Evolutionary conservation across 2,329 filamentous ascomycete species (phyloP).

Genomic region (Bisporella sp.): DNA sequence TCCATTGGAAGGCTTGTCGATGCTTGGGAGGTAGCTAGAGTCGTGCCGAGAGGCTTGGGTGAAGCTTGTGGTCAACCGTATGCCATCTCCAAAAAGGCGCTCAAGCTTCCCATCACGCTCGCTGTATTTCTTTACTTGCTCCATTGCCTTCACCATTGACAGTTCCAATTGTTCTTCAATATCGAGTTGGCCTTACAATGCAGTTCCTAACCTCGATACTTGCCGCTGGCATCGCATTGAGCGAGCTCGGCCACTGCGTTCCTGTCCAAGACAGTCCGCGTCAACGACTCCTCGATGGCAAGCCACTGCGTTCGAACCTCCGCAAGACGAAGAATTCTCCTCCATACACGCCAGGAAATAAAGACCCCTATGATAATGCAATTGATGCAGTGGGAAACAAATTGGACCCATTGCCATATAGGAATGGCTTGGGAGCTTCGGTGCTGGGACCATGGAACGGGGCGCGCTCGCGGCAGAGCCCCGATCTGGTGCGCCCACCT

Average conservation of each 20-base stretch:
- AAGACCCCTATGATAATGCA: slow-evolving; percentile 55
- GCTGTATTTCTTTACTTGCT: neutral
- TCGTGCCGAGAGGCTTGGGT: neutral
- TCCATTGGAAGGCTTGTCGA: neutral
- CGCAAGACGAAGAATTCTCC: slow-evolving; percentile 10
- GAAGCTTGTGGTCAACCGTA: no score
- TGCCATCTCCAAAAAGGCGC: no score
- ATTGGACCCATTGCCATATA: slow-evolving; percentile 58
- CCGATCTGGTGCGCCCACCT: slow-evolving; percentile 64
- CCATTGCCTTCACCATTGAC: neutral
- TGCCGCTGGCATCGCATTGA: slow-evolving; percentile 14
- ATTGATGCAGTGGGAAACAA: slow-evolving; percentile 53
- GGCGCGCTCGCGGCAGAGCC: slow-evolving; percentile 62
- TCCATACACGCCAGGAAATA: slow-evolving; percentile 53
- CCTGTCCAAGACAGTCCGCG: slow-evolving; percentile 43
- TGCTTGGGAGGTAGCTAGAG: neutral
- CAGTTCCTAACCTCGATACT: slow-evolving; percentile 16
- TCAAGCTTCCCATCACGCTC: no score
- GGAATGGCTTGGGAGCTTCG: slow-evolving; percentile 56
- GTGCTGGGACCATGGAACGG: slow-evolving; percentile 65
- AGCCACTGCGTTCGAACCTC: slow-evolving; percentile 35
- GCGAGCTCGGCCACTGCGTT: slow-evolving; percentile 17
- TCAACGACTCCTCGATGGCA: slow-evolving; percentile 45
- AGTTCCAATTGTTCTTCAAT: neutral
- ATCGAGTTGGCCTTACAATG: slow-evolving; percentile 14